A percentile compares a stretch with the other conserved stretches of the same genome.
Conservation (phyloP, 805 yeast species). For the Alloascoidea africana region DNA sequence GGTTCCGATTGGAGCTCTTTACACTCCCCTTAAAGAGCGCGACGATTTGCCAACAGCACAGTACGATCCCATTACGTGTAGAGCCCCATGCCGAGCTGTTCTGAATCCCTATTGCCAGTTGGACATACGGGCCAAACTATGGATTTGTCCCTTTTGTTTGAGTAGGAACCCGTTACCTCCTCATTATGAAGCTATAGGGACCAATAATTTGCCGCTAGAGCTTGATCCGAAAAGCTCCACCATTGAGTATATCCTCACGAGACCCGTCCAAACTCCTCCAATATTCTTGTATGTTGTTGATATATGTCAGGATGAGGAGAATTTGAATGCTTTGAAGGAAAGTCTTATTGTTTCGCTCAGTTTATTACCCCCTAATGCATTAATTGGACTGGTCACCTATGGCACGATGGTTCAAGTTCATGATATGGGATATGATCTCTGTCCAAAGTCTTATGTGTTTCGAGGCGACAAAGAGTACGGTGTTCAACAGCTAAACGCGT, state of each 20-base stretch:
- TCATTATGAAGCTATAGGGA: slow-evolving; percentile 63
- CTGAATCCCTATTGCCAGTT: slow-evolving; percentile 78
- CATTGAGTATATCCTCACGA: slow-evolving; percentile 69
- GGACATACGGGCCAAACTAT: slow-evolving; percentile 57
- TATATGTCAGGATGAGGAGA: slow-evolving; percentile 80
- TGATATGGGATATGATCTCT: slow-evolving; percentile 54
- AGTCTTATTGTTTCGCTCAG: slow-evolving; percentile 61
- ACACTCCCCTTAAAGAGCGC: slow-evolving; percentile 81
- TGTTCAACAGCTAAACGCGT: slow-evolving; percentile 36
- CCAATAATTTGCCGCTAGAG: slow-evolving; percentile 71
- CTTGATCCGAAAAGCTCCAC: slow-evolving; percentile 54
- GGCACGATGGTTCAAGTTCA: slow-evolving; percentile 89
- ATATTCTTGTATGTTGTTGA: slow-evolving; percentile 78
- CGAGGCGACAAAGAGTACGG: slow-evolving; percentile 80
- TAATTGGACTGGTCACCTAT: slow-evolving; percentile 75
- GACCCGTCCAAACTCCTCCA: slow-evolving; percentile 77
- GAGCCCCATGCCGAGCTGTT: slow-evolving; percentile 69
- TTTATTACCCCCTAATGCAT: slow-evolving; percentile 77
- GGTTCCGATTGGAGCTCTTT: slow-evolving; percentile 86
- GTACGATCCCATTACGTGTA: slow-evolving; percentile 78
- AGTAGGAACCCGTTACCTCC: slow-evolving; percentile 69
- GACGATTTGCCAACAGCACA: slow-evolving; percentile 64
- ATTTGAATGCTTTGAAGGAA: slow-evolving; percentile 70
- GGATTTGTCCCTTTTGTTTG: slow-evolving; percentile 81
- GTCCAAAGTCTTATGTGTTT: slow-evolving; percentile 67